A percentile compares a stretch with the other conserved stretches of the same genome.
These are phyloP conservation scores for Thelonectria blattea DNA, from an alignment of 2,329 filamentous ascomycete genomes.

Conservation along the genomic window DNA sequence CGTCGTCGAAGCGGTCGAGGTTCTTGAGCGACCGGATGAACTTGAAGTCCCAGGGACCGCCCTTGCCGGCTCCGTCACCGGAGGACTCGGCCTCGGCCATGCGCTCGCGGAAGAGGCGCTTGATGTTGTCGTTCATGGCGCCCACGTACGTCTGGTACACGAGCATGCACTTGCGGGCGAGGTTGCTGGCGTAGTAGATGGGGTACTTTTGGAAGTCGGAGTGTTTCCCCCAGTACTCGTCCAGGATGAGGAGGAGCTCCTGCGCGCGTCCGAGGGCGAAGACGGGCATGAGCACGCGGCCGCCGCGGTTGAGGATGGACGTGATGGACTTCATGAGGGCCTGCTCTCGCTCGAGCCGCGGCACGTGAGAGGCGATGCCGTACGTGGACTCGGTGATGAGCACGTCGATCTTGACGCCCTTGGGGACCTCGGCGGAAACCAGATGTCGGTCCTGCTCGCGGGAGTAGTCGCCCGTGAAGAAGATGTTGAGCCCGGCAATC, in stretches of 20 bases:
- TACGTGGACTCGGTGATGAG: conserved; percentile 98
- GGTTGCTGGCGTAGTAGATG: conserved; percentile 96
- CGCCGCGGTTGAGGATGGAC: conserved; percentile 86
- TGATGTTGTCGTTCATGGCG: conserved; percentile 99
- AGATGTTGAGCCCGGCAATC: conserved; percentile 93
- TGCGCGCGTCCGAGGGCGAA: conserved; percentile 94
- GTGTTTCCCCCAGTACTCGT: conserved; percentile 96
- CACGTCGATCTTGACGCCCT: conserved; percentile 89
- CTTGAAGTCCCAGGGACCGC: conserved; percentile 95
- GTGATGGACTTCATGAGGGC: conserved; percentile 96
- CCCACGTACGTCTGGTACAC: conserved; percentile 98
- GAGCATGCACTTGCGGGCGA: conserved; percentile 96
- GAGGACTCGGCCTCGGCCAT: conserved; percentile 89
- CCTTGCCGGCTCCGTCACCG: conserved; percentile 75
- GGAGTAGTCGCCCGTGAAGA: conserved; percentile 98
- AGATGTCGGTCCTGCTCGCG: conserved; percentile 94
- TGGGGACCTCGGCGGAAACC: conserved; percentile 89
- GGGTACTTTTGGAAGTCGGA: conserved; percentile 86
- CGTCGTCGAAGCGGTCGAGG: conserved; percentile 93
- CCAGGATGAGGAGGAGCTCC: conserved; percentile 90
- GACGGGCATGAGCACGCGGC: conserved; percentile 91
- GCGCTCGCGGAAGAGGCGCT: conserved; percentile 87
- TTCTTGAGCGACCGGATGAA: conserved; percentile 92
- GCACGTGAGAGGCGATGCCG: conserved; percentile 91
- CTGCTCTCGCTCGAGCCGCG: conserved; percentile 87